Base-by-base conservation (phyloP, 2,329 filamentous ascomycete genomes). In the Xylariaceae sp. region DNA sequence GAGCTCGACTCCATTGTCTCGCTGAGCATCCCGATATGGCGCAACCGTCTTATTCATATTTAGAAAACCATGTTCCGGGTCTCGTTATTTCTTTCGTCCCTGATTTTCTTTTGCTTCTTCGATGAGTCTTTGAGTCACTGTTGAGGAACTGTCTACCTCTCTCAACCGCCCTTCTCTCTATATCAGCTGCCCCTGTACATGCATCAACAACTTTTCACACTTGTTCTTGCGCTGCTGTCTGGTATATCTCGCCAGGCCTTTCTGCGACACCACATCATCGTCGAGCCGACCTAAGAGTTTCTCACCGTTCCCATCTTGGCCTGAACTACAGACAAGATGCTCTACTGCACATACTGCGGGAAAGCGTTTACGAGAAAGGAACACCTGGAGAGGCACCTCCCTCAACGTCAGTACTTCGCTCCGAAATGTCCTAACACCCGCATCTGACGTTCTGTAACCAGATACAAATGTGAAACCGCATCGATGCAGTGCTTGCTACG, bases 401-500 rank as follows among this genome's bases (percentile, higher is more conserved):
- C 68, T 8, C 67, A 51, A 35, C 70, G 70, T 73, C 49, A 56
- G 68, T 55, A 22, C 19, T 21, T 14, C 15, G 27, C 6, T 29
- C 15, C 23, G 32, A 17, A 1, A 15, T 27, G 19, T 35, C n/a
- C 16, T 26, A 33, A 24, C 21, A 18, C n/a, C 6, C 10, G 16
- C 12, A 29, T 31, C 45, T 49, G 30, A 51, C 33, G 22, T 7
- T 8, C 11, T 26, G 22, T n/a, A 22, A 15, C 3, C 25, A 74
- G 70, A 74, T 39, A 74, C 70, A 37, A 69, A 72, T 44, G 67
- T 73, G 26, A 73, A 73, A 47, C 69, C 69, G 9, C 62, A 72
- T 44, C 59, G 63, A 24, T 74, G 70, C 43, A 57, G 55, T 34
- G 55, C 58, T 22, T 74, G 70, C 43, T 61, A 67, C 29, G 53